Conservation (phyloP, 768 basidiomycete species). For the Psilocybe cyanescens region DNA sequence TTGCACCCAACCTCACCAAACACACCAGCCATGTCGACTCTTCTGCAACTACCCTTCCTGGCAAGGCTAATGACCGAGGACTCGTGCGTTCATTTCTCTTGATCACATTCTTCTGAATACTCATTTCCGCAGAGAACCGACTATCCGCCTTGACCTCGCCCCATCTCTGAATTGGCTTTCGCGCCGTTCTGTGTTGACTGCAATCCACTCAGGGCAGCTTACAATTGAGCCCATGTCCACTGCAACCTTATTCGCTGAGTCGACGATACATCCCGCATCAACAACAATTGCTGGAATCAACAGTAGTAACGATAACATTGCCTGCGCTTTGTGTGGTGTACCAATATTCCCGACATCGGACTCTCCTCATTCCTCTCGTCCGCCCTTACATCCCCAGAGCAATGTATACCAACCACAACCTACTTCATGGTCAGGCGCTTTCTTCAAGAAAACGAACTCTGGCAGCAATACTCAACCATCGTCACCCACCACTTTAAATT, state of each 20-base stretch:
- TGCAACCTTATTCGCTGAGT: conserved; percentile 59
- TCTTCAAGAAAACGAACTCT: conserved; percentile 55
- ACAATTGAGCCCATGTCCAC: conserved; percentile 85
- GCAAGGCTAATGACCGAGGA: conserved; percentile 80
- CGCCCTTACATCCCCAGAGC: conserved; percentile 37
- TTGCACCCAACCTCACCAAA: conserved; percentile 64
- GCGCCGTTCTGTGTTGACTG: conserved; percentile 78
- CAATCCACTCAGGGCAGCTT: conserved; percentile 87
- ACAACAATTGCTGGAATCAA: conserved; percentile 50
- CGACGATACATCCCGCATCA: conserved; percentile 38
- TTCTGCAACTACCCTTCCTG: conserved; percentile 81
- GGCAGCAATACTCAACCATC: conserved; percentile 31
- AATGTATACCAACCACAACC: conserved; percentile 33
- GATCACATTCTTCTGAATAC: conserved; percentile 10
- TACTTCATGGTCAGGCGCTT: conserved; percentile 55
- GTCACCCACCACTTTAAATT: conserved; percentile 30
- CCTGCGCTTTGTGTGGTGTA: conserved; percentile 82
- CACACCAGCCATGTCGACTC: conserved; percentile 70
- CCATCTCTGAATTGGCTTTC: conserved; percentile 95
- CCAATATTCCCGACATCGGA: conserved; percentile 48
- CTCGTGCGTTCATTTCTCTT: conserved; percentile 62
- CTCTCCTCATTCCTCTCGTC: conserved; percentile 27
- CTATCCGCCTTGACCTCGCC: conserved; percentile 90
- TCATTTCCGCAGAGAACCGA: conserved; percentile 71
- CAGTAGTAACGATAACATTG: conserved; percentile 52